Evolutionary conservation across 2,329 filamentous ascomycete species (phyloP).

Genomic region (Bipolaris victoriae): DNA sequence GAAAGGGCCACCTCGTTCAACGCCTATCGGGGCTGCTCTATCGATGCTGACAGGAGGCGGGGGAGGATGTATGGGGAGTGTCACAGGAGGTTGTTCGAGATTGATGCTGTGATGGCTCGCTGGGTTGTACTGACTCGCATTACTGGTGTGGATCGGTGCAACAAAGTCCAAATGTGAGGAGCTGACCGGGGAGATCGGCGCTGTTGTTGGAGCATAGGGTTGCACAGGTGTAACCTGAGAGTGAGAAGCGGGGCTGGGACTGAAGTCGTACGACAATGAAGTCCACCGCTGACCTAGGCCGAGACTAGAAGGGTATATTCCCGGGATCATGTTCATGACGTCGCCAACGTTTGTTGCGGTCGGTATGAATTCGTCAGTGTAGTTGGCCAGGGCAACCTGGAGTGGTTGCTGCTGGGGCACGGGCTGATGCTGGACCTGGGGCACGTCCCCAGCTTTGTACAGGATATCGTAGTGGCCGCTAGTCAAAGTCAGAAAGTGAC

Average conservation of each 20-base stretch:
- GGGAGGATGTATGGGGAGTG: conserved; percentile 42
- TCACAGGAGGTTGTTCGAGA: conserved; percentile 41
- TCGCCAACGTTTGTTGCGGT: conserved; percentile 42
- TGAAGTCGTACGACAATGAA: conserved; percentile 46
- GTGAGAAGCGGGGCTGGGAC: conserved; percentile 40
- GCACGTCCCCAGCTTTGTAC: conserved; percentile 69
- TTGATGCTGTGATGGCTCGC: conserved; percentile 39
- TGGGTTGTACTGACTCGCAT: conserved; percentile 34
- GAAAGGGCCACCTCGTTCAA: conserved; percentile 51
- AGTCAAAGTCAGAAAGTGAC: conserved; percentile 20
- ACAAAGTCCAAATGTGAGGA: conserved; percentile 44
- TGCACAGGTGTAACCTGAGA: conserved; percentile 43
- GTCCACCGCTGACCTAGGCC: conserved; percentile 41
- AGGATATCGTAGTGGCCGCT: conserved; percentile 93
- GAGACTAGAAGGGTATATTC: conserved; percentile 50
- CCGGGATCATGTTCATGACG: conserved; percentile 53
- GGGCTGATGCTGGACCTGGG: conserved; percentile 36
- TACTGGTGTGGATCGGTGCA: conserved; percentile 35
- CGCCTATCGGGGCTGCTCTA: conserved; percentile 33
- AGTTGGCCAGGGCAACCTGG: conserved; percentile 47
- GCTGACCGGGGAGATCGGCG: conserved; percentile 36
- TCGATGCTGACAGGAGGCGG: conserved; percentile 40
- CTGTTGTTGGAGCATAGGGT: conserved; percentile 39
- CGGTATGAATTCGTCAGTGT: conserved; percentile 51
- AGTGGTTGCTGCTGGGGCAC: conserved; percentile 38